These are phyloP conservation scores for Podaxis sp. DNA, from an alignment of 768 basidiomycete genomes.

Conservation along the genomic window DNA sequence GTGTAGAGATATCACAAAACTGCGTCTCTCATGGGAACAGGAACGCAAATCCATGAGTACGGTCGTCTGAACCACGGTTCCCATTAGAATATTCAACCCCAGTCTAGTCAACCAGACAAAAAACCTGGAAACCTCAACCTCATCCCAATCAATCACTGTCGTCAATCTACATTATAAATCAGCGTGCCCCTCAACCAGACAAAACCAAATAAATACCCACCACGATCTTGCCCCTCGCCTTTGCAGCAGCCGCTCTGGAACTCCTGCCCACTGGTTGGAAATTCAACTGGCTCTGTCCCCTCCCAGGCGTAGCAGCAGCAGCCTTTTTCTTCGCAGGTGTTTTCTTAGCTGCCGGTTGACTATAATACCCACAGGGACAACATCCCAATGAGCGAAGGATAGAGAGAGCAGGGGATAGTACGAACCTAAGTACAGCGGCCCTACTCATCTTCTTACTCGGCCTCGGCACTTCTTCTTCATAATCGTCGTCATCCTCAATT, in stretches of 20 bases:
- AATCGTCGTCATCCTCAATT: constrained; percentile 41
- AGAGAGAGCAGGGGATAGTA: neutral
- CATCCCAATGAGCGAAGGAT: neutral
- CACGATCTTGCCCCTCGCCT: constrained; percentile 63
- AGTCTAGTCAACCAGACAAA: neutral
- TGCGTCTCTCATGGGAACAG: too few relatives aligned
- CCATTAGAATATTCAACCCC: neutral
- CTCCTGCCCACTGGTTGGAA: constrained; percentile 64
- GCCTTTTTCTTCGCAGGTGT: constrained; percentile 54
- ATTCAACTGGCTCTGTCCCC: constrained; percentile 56
- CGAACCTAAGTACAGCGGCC: constrained; percentile 64
- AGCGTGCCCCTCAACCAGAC: constrained; percentile 25
- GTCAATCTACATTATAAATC: constrained; percentile 19
- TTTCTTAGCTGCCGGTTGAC: constrained; percentile 41
- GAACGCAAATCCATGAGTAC: too few relatives aligned
- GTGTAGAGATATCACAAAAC: too few relatives aligned
- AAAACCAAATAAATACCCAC: constrained; percentile 27
- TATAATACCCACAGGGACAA: constrained; percentile 6
- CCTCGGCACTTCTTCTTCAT: constrained; percentile 47
- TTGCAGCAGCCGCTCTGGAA: constrained; percentile 66
- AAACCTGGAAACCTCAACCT: neutral
- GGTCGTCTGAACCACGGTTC: too few relatives aligned
- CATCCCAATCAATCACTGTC: constrained; percentile 16
- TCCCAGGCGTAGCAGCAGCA: constrained; percentile 30
- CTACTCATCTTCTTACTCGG: constrained; percentile 59